Percentiles rank a stretch among this genome's conserved stretches.
Evolutionary conservation across 2,329 filamentous ascomycete species (phyloP).

Genomic region (Epichloe festucae): DNA sequence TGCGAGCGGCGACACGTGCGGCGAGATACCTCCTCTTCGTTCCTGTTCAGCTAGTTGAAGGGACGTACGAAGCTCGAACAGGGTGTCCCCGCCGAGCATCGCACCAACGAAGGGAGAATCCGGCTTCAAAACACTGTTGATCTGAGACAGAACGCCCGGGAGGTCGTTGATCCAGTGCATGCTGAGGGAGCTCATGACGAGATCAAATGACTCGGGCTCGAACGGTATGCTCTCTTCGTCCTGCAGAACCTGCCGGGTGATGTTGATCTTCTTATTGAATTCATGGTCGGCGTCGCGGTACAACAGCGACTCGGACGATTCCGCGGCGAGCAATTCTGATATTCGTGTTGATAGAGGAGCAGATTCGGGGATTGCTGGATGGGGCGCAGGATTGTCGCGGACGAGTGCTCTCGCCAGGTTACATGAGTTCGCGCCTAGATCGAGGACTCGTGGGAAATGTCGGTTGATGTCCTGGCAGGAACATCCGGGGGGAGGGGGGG

Average conservation of each 20-base stretch:
- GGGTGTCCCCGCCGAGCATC: conserved; percentile 85
- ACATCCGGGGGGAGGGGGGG: no score
- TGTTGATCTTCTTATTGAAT: conserved; percentile 61
- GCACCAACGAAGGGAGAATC: conserved; percentile 87
- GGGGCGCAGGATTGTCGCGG: conserved; percentile 51
- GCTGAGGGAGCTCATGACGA: conserved; percentile 77
- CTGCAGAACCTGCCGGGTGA: conserved; percentile 62
- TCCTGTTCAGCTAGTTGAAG: conserved; percentile 88
- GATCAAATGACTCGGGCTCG: conserved; percentile 65
- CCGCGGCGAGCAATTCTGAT: conserved; percentile 62
- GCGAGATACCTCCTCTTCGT: conserved; percentile 77
- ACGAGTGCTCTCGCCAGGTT: conserved; percentile 79
- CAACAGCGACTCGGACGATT: conserved; percentile 66
- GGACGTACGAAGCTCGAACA: conserved; percentile 87
- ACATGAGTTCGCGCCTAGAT: conserved; percentile 91
- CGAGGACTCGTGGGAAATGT: conserved; percentile 69
- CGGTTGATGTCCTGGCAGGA: conserved; percentile 72
- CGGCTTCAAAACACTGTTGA: conserved; percentile 78
- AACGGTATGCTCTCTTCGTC: conserved; percentile 67
- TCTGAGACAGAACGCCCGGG: conserved; percentile 68
- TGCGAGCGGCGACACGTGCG: conserved; percentile 80
- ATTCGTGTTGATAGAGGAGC: conserved; percentile 61
- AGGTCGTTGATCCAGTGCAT: conserved; percentile 98
- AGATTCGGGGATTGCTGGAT: conserved; percentile 39
- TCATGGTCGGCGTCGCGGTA: conserved; percentile 64